Evolutionary conservation across 2,329 filamentous ascomycete species (phyloP), one percentile per base, ranked within the genome.

Genomic region (Fusarium sp.): DNA sequence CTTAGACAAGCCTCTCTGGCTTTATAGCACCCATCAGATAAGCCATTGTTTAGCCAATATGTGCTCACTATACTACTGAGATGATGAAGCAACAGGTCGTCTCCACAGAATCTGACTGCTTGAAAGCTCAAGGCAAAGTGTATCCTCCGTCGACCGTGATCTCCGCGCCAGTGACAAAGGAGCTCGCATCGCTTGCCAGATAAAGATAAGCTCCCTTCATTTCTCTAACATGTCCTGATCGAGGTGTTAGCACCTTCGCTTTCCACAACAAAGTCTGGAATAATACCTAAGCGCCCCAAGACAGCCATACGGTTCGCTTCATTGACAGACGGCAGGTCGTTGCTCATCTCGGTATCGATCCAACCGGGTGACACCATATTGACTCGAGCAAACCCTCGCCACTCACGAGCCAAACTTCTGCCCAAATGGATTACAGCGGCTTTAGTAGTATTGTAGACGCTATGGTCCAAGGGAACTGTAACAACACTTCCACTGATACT

Each of bases 141-240:
- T 62, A 64, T 28, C 61, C 61, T 26, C 61, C 57, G 3, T 64
- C 57, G 15, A 64, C 62, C 3, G 62, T 24, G 6, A 62, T 36
- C n/a, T 62, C 61, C 5, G 57, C 54, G 8, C 61, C 61, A 2
- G 61, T 64, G 21, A 43, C 62, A 7, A 62, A 62, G 1, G 61
- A 62, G 4, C 49, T 45, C 2, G 84, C 84, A 62, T 85, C 83
- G 31, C 83, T 84, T 13, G 81, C 82, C 11, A 87, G 76, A 73
- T 86, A 86, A 36, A 87, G 76, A 66, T 86, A 87, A 19, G 84
- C 76, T 4, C 87, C 88, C 83, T 90, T 90, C 62, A 90, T 80
- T 80, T 91, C 88, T 82, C 88, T 89, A 2, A 88, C 87, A 73
- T 90, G 84, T 86, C 88, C 63, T 89, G 84, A 63, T 88, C 84